Conservation (phyloP, 2,329 filamentous ascomycete species). For the Myriosclerotinia scirpicola region DNA sequence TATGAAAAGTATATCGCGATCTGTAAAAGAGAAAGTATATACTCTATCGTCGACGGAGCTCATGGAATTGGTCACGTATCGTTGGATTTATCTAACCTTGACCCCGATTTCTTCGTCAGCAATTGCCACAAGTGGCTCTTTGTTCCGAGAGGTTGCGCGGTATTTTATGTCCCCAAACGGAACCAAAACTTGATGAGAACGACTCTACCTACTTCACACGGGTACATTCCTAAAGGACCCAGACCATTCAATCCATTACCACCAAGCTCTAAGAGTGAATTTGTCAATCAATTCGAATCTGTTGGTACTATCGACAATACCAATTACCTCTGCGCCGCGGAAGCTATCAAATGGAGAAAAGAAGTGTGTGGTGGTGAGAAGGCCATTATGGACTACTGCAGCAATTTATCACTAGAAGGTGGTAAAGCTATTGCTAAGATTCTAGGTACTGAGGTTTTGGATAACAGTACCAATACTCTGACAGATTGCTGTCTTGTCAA, state of each 20-base stretch:
- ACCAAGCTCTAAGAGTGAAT: constrained; percentile 50
- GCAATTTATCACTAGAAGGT: constrained; percentile 62
- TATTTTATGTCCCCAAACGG: constrained; percentile 74
- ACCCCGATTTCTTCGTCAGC: constrained; percentile 82
- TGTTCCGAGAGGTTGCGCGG: constrained; percentile 74
- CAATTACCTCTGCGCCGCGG: constrained; percentile 69
- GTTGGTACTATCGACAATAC: constrained; percentile 73
- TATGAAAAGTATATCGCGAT: constrained; percentile 65
- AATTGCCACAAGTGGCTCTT: constrained; percentile 94
- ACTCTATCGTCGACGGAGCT: constrained; percentile 74
- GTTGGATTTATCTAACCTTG: constrained; percentile 63
- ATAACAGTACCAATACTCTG: constrained; percentile 62
- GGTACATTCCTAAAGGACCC: constrained; percentile 56
- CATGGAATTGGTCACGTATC: constrained; percentile 80
- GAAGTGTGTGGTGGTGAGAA: constrained; percentile 72
- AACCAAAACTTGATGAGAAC: constrained; percentile 76
- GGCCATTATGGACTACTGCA: constrained; percentile 63
- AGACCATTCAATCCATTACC: constrained; percentile 43
- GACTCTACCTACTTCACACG: constrained; percentile 77
- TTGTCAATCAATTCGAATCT: constrained; percentile 72
- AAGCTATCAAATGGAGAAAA: constrained; percentile 69
- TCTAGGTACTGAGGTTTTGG: constrained; percentile 70
- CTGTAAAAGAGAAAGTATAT: constrained; percentile 65
- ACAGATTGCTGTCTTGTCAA: constrained; percentile 71
- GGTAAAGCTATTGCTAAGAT: constrained; percentile 59